These are phyloP conservation scores for Phoma sp. DNA, from an alignment of 2,329 filamentous ascomycete genomes.

Conservation along the genomic window DNA sequence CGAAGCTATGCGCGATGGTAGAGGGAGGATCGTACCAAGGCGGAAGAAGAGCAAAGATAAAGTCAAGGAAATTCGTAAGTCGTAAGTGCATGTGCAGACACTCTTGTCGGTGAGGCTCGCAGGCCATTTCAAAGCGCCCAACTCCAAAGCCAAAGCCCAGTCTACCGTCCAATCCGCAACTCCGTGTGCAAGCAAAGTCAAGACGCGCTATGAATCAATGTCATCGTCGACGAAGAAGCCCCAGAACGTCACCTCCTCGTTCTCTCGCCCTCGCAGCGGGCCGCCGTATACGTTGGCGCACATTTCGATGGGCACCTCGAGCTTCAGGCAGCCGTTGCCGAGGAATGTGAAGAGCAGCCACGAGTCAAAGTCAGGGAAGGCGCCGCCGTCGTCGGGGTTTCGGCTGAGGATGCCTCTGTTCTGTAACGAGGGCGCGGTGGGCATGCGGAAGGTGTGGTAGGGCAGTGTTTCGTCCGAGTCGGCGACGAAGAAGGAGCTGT, in stretches of 20 bases:
- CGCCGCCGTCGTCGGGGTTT: conserved; percentile 38
- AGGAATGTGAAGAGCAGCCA: conserved; percentile 50
- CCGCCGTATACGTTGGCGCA: conserved; percentile 46
- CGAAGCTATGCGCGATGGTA: conserved; percentile 15
- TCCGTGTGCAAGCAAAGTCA: conserved; percentile 30
- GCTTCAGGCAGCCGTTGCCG: conserved; percentile 44
- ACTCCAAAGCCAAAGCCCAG: conserved; percentile 40
- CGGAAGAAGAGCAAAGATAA: conserved; percentile 20
- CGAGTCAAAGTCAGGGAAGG: conserved; percentile 45
- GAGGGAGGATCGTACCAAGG: conserved; percentile 16
- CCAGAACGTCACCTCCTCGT: conserved; percentile 47
- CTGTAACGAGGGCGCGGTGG: conserved; percentile 39
- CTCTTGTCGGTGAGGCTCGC: conserved; percentile 26
- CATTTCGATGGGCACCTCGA: conserved; percentile 48
- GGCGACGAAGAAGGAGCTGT: conserved; percentile 44
- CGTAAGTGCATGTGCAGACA: conserved; percentile 40
- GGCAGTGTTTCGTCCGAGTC: conserved; percentile 46
- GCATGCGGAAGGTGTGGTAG: conserved; percentile 45
- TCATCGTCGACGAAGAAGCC: conserved; percentile 46
- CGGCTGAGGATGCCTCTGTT: conserved; percentile 46
- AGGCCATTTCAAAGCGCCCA: conserved; percentile 36
- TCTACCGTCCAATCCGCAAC: conserved; percentile 34
- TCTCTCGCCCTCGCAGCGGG: conserved; percentile 38
- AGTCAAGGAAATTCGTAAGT: conserved; percentile 44
- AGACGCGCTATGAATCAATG: conserved; percentile 25